Evolutionary conservation across 2,329 filamentous ascomycete genomes (phyloP), one percentile per base, ranked within the genome.

Genomic region (Zalaria sp.): DNA sequence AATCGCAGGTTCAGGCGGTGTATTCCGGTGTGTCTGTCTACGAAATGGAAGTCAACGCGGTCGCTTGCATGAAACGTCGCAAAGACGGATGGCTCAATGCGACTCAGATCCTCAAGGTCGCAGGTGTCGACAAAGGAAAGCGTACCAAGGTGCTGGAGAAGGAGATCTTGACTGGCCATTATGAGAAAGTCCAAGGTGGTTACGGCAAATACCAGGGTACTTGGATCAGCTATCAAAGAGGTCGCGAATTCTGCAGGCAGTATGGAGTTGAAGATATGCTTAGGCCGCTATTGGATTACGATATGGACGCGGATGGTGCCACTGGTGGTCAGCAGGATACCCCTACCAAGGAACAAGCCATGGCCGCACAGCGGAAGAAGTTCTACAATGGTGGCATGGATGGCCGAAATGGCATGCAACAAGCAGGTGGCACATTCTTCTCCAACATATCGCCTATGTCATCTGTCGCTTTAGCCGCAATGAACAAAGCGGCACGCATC

Each of bases 141-240:
- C 82, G 91, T 52, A 96, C 91, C 44, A 96, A 96, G 63, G 93
- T 96, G 5, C 72, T 98, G 40, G 91, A 98, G 60, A 96, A 96
- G 64, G 91, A 98, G 62, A 94, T 98, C 45, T 77, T 93, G 49
- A 91, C 83, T 0, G 91, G 91, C 55, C 85, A 94, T 57, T 89
- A 98, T 61, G 91, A 98, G 61, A 98, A 98, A 63, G 89, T 98
- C 3, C 91, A 98, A 60, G 91, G 91, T 29, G 91, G 91, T 4
- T 98, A 98, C 56, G 91, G 91, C 49, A 96, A 96, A 67, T 98
- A 98, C 56, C 91, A 98, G 67, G 91, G 91, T 42, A 98, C 91
- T 2, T 98, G 91, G 91, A 93, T 98, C 56, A 85, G 83, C 56
- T 96, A 93, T 56, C 83, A 89, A 39, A 79, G 89, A 46, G 91